Evolutionary conservation across 768 basidiomycete genomes (phyloP).

Genomic region (Kwoniella shandongensis): DNA sequence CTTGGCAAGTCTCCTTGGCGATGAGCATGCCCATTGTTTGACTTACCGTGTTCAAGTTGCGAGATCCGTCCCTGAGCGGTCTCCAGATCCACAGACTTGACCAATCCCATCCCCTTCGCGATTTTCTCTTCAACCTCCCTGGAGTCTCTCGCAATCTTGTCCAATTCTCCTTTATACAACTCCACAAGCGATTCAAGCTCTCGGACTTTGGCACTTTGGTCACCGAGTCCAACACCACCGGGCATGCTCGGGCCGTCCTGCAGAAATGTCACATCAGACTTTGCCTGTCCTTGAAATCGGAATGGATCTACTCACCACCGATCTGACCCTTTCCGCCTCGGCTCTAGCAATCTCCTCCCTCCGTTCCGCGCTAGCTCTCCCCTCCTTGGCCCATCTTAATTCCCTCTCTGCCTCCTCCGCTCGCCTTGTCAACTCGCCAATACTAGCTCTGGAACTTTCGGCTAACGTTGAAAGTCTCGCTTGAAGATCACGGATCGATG

Average conservation of each 20-base stretch:
- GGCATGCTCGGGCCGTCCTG: constrained; percentile 12
- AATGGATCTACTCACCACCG: not conserved
- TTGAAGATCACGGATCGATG: constrained; percentile 30
- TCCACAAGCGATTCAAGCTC: constrained; percentile 39
- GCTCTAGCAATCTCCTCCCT: constrained; percentile 39
- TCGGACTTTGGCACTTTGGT: constrained; percentile 23
- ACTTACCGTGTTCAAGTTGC: constrained; percentile 34
- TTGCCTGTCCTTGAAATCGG: not conserved
- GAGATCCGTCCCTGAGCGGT: constrained; percentile 21
- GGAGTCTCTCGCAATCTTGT: constrained; percentile 35
- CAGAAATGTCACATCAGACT: not conserved
- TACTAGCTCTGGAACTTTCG: constrained; percentile 18
- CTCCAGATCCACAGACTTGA: constrained; percentile 32
- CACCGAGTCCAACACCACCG: constrained; percentile 16
- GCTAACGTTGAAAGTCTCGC: constrained; percentile 29
- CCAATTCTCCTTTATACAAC: constrained; percentile 36
- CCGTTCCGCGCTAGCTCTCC: constrained; percentile 37
- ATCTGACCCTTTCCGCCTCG: constrained; percentile 21
- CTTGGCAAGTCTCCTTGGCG: too few relatives aligned
- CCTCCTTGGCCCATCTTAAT: constrained; percentile 49
- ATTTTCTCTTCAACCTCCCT: constrained; percentile 39
- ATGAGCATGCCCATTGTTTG: not conserved
- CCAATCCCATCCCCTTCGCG: constrained; percentile 37
- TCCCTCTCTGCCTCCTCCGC: constrained; percentile 43
- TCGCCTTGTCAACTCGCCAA: constrained; percentile 29